Percentiles rank a stretch among this genome's conserved stretches.
phyloP scores from a whole-genome alignment of 129 eudicot genomes.

The Pulicaria dysenterica region DNA sequence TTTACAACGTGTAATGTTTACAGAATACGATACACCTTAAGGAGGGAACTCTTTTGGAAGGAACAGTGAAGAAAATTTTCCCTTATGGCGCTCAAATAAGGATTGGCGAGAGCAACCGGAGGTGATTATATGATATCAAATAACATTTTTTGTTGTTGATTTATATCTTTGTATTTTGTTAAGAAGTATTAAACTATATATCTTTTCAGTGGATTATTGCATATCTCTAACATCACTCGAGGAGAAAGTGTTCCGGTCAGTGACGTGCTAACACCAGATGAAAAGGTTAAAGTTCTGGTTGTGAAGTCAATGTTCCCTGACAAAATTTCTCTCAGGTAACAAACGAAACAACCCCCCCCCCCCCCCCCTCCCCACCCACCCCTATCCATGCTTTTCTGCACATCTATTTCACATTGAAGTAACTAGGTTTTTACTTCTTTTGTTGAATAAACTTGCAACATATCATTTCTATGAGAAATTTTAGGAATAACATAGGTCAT shows the following conservation, averaged over 20 bases:
- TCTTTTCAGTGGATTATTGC: slow-evolving; percentile 75
- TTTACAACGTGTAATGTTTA: neutral
- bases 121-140: slow-evolving; percentile 42
- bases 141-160: neutral
- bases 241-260: slow-evolving; percentile 55
- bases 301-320: slow-evolving; percentile 80
- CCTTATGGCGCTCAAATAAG: slow-evolving; percentile 92
- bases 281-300: slow-evolving; percentile 89
- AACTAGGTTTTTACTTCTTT: neutral
- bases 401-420: neutral
- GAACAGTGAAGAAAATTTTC: slow-evolving; percentile 71
- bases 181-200: slow-evolving; percentile 2
- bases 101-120: slow-evolving; percentile 81
- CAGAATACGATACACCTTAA: slow-evolving; percentile 67
- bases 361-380: neutral
- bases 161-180: neutral
- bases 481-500: too few relatives aligned
- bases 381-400: neutral
- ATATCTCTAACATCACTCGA: slow-evolving; percentile 71
- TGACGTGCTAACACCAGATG: slow-evolving; percentile 62
- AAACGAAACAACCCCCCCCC: neutral
- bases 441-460: too few relatives aligned
- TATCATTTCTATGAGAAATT: too few relatives aligned
- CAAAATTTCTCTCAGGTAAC: slow-evolving; percentile 88
- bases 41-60: slow-evolving; percentile 84